Conservation (phyloP, 2,329 filamentous ascomycete genomes). For the Aureobasidium sp. region DNA sequence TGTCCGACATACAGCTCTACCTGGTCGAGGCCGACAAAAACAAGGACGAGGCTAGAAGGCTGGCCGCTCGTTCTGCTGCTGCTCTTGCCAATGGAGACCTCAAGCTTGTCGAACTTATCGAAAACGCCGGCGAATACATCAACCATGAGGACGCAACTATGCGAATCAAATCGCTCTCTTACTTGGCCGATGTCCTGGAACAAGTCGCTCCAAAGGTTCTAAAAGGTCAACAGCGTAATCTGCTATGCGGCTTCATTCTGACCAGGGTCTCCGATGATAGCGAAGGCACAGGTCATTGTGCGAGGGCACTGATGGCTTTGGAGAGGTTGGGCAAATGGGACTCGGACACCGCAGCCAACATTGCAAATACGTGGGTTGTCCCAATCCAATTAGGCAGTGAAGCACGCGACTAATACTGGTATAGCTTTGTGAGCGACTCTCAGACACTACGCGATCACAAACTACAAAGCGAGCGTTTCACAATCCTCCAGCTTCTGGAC, state of each 20-base stretch:
- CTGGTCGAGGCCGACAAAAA: conserved; percentile 44
- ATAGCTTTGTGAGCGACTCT: conserved; percentile 42
- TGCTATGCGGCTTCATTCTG: conserved; percentile 58
- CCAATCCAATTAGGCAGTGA: neutral
- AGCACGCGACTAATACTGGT: conserved; percentile 27
- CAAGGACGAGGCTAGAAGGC: conserved; percentile 38
- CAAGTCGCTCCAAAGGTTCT: conserved; percentile 49
- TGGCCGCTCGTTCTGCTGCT: conserved; percentile 38
- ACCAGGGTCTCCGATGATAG: conserved; percentile 54
- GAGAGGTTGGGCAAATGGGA: conserved; percentile 56
- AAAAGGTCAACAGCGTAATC: conserved; percentile 52
- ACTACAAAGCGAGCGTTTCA: conserved; percentile 53
- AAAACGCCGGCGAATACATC: conserved; percentile 59
- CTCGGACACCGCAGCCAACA: conserved; percentile 46
- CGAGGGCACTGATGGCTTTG: conserved; percentile 52
- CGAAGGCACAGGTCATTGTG: conserved; percentile 49
- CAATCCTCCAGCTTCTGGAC: conserved; percentile 56
- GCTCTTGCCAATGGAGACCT: conserved; percentile 52
- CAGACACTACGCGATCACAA: conserved; percentile 56
- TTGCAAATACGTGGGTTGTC: conserved; percentile 43
- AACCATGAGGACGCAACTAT: conserved; percentile 57
- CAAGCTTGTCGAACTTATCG: conserved; percentile 56
- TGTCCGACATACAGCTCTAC: conserved; percentile 48
- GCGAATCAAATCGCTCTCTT: conserved; percentile 51
- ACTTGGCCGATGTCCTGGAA: conserved; percentile 45